A percentile compares a stretch with the other conserved stretches of the same genome.
phyloP scores from a whole-genome alignment of 2,329 filamentous ascomycete species.

The Piedraia hortae region DNA sequence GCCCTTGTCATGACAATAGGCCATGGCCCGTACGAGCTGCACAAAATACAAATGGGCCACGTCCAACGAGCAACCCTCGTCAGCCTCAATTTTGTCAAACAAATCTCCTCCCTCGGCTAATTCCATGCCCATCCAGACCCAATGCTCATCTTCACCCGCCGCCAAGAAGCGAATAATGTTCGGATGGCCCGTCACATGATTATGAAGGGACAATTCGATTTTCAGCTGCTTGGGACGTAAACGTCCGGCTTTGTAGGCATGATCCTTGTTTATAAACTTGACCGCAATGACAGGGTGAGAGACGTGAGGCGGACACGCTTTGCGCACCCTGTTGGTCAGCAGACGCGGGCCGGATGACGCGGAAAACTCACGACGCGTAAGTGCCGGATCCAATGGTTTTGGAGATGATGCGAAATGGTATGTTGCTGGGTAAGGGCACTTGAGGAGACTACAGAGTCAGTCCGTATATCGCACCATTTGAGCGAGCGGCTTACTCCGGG shows the following conservation, averaged over 20 bases:
- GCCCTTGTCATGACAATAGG: constrained; percentile 88
- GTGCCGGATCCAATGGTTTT: constrained; percentile 91
- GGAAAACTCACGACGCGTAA: constrained; percentile 57
- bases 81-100: constrained; percentile 98
- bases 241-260: constrained; percentile 68
- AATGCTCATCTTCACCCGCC: constrained; percentile 56
- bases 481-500: too few relatives aligned
- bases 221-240: constrained; percentile 70
- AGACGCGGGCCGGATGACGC: background rate
- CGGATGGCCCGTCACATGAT: constrained; percentile 51
- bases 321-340: constrained; percentile 43
- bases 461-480: too few relatives aligned
- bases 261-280: constrained; percentile 95
- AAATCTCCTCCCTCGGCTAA: constrained; percentile 82
- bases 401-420: constrained; percentile 84
- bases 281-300: constrained; percentile 67
- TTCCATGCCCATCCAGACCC: constrained; percentile 98
- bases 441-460: constrained; percentile 40
- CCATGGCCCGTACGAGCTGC: constrained; percentile 69
- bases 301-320: constrained; percentile 48
- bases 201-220: constrained; percentile 78
- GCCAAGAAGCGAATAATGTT: constrained; percentile 89
- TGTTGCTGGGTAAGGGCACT: constrained; percentile 54
- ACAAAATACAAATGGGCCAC: constrained; percentile 92
- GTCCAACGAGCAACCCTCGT: constrained; percentile 78